Evolutionary conservation across 2,329 filamentous ascomycete species (phyloP).

Genomic region (Cytospora mali): DNA sequence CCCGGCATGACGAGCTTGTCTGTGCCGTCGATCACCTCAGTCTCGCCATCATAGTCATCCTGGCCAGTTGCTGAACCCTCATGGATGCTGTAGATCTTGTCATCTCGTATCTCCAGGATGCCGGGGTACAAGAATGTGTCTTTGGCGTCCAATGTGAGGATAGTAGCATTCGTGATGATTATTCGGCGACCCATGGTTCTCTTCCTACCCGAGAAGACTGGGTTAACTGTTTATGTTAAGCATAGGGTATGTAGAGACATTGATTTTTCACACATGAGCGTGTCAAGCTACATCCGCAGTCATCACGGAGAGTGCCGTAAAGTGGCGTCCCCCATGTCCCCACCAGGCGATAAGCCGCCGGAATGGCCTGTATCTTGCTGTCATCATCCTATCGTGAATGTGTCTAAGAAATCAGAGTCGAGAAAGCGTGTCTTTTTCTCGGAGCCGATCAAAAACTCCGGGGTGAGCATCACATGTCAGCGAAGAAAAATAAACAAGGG

Average conservation of each 20-base stretch:
- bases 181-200: conserved; percentile 23
- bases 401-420: neutral
- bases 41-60: conserved; percentile 31
- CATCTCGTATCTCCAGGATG: conserved; percentile 31
- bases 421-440: neutral
- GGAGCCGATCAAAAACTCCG: neutral
- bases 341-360: neutral
- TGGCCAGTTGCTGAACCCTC: conserved; percentile 25
- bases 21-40: conserved; percentile 30
- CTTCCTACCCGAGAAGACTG: neutral
- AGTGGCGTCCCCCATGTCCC: neutral
- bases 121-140: conserved; percentile 32
- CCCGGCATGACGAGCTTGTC: conserved; percentile 33
- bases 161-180: conserved; percentile 30
- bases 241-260: neutral
- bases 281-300: neutral
- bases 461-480: neutral
- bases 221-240: neutral
- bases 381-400: neutral
- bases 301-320: neutral
- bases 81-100: conserved; percentile 29
- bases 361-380: neutral
- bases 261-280: neutral
- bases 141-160: conserved; percentile 31
- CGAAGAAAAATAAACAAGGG: neutral